Conservation (phyloP, 1,284 basidiomycete genomes). For the Fistulina hepatica region DNA sequence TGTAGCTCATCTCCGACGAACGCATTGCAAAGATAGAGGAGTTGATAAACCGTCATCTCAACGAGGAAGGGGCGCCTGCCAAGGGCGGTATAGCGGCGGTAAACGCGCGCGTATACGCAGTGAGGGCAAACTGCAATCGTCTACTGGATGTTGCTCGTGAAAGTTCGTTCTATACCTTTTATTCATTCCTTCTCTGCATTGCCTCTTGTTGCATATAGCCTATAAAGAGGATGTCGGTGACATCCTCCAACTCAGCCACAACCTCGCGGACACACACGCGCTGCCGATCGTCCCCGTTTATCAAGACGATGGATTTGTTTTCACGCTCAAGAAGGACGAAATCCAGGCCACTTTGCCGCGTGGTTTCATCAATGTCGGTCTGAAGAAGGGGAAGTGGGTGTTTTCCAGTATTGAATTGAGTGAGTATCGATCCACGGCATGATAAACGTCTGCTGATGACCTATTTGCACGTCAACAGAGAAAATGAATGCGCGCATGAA, state of each 20-base stretch:
- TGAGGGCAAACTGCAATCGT: constrained; percentile 72
- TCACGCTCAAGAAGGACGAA: constrained; percentile 56
- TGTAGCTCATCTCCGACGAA: constrained; percentile 62
- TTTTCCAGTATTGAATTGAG: constrained; percentile 78
- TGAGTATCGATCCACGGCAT: constrained; percentile 24
- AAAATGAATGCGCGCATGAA: constrained; percentile 79
- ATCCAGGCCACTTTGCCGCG: constrained; percentile 52
- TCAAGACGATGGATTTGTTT: constrained; percentile 62
- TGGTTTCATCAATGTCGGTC: constrained; percentile 58
- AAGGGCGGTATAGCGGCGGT: constrained; percentile 63
- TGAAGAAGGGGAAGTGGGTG: constrained; percentile 58
- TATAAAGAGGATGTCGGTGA: constrained; percentile 86
- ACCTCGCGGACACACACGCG: constrained; percentile 47
- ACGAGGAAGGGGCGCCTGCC: constrained; percentile 51
- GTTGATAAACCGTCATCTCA: constrained; percentile 52
- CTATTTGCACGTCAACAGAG: constrained; percentile 30
- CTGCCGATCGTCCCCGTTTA: constrained; percentile 58
- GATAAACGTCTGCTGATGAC: not conserved
- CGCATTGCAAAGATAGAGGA: constrained; percentile 52
- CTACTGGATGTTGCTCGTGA: constrained; percentile 87
- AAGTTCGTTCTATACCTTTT: no score
- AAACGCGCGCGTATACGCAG: constrained; percentile 75
- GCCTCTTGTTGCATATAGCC: no score
- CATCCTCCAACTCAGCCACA: constrained; percentile 57
- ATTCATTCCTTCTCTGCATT: no score